Base-by-base conservation (phyloP, 768 basidiomycete species). In the Rhodotorula kratochvilovae region DNA sequence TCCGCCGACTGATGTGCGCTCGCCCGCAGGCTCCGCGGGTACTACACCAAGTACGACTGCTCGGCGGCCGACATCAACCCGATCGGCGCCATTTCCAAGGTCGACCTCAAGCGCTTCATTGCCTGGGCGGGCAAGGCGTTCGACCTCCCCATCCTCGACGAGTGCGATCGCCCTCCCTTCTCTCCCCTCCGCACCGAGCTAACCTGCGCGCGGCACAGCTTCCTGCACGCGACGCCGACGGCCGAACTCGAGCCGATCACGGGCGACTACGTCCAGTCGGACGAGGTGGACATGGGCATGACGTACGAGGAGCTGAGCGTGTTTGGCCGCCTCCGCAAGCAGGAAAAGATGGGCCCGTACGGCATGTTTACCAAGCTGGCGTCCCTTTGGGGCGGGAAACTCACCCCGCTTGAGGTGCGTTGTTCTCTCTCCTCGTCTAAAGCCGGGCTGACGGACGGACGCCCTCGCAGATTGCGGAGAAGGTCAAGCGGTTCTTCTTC, bases 21-120 rank as follows among this genome's bases (percentile, higher is more conserved):
- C n/a, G n/a, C n/a, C n/a, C 2, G 21, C 16, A 94, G 94, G 82
- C 84, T 98, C 67, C 87, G 96, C 63, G 96, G 96, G 12, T 99
- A 98, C 80, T 82, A 96, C 70, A 99, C 96, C 1, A 98, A 99
- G 82, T 98, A 98, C 79, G 96, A 99, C 79, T 98, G 89, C 77
- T 95, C 91, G 8, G 72, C 80, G 88, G 96, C 96, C 70, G 96
- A 99, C 79, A 87, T 99, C 78, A 99, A 99, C 80, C 96, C 96
- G 5, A 99, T 99, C 70, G 96, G 96, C 5, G 91, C 90, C 0
- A 97, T 99, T 79, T 95, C 92, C 80, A 98, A 99, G 82, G 93
- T 92, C 0, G 96, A 98, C 80, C 82, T 98, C 68, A 99, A 96
- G 83, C 89, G 88, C 75, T 98, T 98, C 79, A 96, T 99, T 72